Percentiles rank a stretch among this genome's conserved stretches.
phyloP scores from a whole-genome alignment of 257 asterid genomes.

The Solanum pinnatisectum region DNA sequence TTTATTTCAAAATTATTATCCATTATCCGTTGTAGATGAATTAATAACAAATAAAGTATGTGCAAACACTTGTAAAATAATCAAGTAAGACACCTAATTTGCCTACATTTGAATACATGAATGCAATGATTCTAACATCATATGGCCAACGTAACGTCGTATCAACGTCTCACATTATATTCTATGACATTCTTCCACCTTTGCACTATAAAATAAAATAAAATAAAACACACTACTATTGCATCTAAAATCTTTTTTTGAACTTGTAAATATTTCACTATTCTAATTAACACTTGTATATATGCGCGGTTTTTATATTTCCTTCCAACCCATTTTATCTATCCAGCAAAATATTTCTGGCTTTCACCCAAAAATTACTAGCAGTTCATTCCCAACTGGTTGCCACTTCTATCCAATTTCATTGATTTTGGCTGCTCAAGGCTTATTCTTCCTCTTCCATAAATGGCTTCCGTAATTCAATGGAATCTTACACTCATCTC shows the following conservation, averaged over 20 bases:
- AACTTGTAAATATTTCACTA: background rate
- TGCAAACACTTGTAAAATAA: background rate
- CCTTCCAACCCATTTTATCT: constrained; percentile 41
- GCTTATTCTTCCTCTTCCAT: constrained; percentile 6
- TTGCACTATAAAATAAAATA: background rate
- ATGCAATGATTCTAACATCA: background rate
- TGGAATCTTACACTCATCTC: constrained; percentile 24
- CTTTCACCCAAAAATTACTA: constrained; percentile 32
- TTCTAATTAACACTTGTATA: background rate
- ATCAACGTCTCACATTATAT: background rate
- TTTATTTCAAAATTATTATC: no score
- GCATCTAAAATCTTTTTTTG: background rate
- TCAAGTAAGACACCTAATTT: background rate
- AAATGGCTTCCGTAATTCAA: constrained; percentile 38
- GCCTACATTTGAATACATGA: background rate
- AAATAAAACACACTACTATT: background rate
- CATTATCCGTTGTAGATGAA: background rate
- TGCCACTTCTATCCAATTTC: constrained; percentile 20
- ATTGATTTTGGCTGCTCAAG: constrained; percentile 24
- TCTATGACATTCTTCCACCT: background rate
- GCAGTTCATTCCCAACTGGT: constrained; percentile 36
- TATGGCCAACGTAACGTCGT: background rate
- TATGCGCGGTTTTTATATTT: background rate
- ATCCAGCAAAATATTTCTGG: constrained; percentile 36
- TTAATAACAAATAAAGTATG: background rate